Percentiles rank a stretch among this genome's conserved stretches.
Conservation (phyloP, 2,329 filamentous ascomycete genomes). For the Calonectria montana region DNA sequence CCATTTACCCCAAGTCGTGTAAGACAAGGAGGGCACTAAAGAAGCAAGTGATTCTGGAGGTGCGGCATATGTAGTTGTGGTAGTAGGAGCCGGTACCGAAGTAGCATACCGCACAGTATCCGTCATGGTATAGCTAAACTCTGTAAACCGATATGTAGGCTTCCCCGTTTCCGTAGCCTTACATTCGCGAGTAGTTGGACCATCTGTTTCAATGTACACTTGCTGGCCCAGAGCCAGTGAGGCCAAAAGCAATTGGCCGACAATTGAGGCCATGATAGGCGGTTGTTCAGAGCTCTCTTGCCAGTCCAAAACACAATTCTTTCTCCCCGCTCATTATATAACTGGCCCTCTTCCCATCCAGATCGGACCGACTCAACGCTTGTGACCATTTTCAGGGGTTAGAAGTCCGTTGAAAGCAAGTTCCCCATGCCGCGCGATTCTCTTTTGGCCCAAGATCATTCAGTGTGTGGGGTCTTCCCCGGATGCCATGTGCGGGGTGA, state of each 20-base stretch:
- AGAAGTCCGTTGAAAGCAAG: neutral
- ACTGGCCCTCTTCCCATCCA: neutral
- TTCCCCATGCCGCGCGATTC: constrained; percentile 1
- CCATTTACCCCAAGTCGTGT: constrained; percentile 51
- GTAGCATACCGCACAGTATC: constrained; percentile 48
- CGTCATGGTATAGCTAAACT: constrained; percentile 46
- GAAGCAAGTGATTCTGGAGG: constrained; percentile 41
- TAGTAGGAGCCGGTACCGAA: constrained; percentile 43
- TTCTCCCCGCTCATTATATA: neutral
- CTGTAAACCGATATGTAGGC: constrained; percentile 42
- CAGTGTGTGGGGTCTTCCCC: constrained; percentile 9
- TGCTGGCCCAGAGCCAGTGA: constrained; percentile 41
- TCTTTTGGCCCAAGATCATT: neutral
- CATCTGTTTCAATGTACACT: constrained; percentile 39
- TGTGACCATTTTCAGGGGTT: constrained; percentile 4
- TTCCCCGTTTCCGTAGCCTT: constrained; percentile 31
- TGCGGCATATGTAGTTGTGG: constrained; percentile 45
- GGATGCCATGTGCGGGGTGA: constrained; percentile 12
- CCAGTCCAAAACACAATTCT: neutral
- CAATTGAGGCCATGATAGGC: constrained; percentile 28
- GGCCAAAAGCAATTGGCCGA: constrained; percentile 33
- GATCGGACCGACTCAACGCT: neutral
- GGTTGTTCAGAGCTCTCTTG: neutral
- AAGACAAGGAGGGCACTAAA: constrained; percentile 43
- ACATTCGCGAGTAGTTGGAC: constrained; percentile 45